phyloP scores from a whole-genome alignment of 768 basidiomycete genomes.

The Mycena venus region DNA sequence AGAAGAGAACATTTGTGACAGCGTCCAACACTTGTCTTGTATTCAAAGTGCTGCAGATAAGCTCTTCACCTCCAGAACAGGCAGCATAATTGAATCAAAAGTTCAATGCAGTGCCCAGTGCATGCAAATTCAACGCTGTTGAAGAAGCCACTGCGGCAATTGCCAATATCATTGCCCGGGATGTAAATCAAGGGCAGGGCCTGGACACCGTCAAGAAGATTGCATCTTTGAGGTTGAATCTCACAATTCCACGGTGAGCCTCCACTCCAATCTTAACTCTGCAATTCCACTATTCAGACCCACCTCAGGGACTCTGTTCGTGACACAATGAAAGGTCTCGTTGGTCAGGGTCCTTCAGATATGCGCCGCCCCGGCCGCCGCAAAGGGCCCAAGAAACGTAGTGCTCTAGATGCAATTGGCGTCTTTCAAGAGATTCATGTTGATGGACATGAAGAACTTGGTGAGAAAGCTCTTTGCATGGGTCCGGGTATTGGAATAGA shows the following conservation, averaged over 20 bases:
- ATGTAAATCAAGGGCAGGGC: slow-evolving; percentile 9
- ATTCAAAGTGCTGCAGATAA: no score
- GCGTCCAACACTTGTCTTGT: no score
- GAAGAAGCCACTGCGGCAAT: slow-evolving; percentile 11
- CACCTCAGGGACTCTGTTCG: slow-evolving; percentile 9
- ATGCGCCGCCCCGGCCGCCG: neutral
- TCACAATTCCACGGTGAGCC: slow-evolving; percentile 5
- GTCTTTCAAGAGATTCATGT: slow-evolving; percentile 19
- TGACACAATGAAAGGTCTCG: slow-evolving; percentile 1
- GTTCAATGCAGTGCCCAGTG: neutral
- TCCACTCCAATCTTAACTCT: no score
- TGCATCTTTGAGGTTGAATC: slow-evolving; percentile 8
- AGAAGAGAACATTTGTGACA: no score
- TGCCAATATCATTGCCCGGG: neutral
- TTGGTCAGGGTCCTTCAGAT: slow-evolving; percentile 5
- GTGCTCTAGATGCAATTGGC: neutral
- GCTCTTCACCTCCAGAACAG: no score
- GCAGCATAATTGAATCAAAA: neutral
- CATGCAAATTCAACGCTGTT: neutral
- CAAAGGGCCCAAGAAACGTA: neutral
- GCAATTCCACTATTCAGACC: no score
- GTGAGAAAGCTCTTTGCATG: slow-evolving; percentile 11
- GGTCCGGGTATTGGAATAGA: slow-evolving; percentile 20
- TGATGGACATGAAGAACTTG: slow-evolving; percentile 22
- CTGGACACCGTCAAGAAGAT: slow-evolving; percentile 17